phyloP scores from a whole-genome alignment of 1,139 yeast species.

The Suhomyces choctaworum region DNA sequence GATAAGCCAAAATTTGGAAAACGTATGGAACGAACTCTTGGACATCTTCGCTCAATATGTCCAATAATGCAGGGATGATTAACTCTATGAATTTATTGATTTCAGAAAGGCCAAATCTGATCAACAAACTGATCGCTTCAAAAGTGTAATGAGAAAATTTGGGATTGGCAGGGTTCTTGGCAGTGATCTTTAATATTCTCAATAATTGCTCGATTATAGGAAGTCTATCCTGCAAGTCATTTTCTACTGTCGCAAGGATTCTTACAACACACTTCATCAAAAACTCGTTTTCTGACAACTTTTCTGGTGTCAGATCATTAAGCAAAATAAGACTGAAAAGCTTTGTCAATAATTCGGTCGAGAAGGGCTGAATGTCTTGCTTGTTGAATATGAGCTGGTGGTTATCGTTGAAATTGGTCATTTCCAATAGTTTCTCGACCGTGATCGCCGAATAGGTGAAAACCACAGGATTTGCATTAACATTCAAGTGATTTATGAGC shows the following conservation, averaged over 20 bases:
- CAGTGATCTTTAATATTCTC: slow-evolving; percentile 65
- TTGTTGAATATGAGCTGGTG: slow-evolving; percentile 64
- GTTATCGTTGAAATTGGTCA: slow-evolving; percentile 54
- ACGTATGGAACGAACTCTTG: slow-evolving; percentile 94
- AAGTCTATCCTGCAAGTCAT: slow-evolving; percentile 44
- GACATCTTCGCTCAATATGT: slow-evolving; percentile 75
- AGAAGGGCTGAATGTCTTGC: slow-evolving; percentile 56
- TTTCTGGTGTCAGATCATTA: slow-evolving; percentile 71
- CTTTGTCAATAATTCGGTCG: slow-evolving; percentile 56
- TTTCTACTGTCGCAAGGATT: slow-evolving; percentile 74
- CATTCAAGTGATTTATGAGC: slow-evolving; percentile 64
- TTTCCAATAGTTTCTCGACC: slow-evolving; percentile 80
- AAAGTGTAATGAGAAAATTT: slow-evolving; percentile 87
- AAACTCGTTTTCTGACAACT: slow-evolving; percentile 92
- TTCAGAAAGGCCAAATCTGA: slow-evolving; percentile 51
- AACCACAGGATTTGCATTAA: slow-evolving; percentile 69
- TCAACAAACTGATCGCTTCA: slow-evolving; percentile 79
- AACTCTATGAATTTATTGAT: slow-evolving; percentile 51
- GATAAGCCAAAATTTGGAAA: slow-evolving; percentile 80
- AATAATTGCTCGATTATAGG: slow-evolving; percentile 66
- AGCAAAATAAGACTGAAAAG: slow-evolving; percentile 66
- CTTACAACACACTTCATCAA: slow-evolving; percentile 88
- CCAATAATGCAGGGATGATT: slow-evolving; percentile 66
- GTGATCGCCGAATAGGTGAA: slow-evolving; percentile 94
- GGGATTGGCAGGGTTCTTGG: slow-evolving; percentile 94